A percentile compares a stretch with the other conserved stretches of the same genome.
phyloP scores from a whole-genome alignment of 176 grass and related monocot species.

The Raddia guianensis region DNA sequence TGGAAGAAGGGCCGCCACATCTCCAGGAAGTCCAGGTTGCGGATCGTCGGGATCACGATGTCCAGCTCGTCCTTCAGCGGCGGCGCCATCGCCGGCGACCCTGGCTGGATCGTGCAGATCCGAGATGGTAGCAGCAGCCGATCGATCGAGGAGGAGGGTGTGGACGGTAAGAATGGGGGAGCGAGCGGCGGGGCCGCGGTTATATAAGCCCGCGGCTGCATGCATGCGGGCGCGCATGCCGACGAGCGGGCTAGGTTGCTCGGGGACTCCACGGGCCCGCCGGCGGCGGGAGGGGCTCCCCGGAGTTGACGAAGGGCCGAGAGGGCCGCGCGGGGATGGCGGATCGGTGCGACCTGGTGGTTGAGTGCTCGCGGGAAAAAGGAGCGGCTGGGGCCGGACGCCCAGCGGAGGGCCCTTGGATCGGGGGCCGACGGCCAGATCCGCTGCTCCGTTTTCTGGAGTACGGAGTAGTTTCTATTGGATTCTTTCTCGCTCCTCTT shows the following conservation, averaged over 20 bases:
- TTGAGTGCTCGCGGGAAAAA: conserved; percentile 37
- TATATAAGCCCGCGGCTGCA: conserved; percentile 33
- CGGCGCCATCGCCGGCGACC: conserved; percentile 34
- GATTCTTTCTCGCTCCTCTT: neutral
- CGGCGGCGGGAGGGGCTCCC: neutral
- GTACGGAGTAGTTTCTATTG: too few relatives aligned
- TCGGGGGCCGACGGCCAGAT: neutral
- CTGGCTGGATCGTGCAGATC: conserved; percentile 7
- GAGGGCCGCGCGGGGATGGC: conserved; percentile 28
- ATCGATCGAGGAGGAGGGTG: neutral
- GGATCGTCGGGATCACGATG: conserved; percentile 90
- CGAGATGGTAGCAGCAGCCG: conserved; percentile 1
- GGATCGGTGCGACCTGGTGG: conserved; percentile 33
- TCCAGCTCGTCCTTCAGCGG: conserved; percentile 75
- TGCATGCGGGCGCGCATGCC: neutral
- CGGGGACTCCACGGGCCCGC: conserved; percentile 19
- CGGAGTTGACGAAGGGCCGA: conserved; percentile 13
- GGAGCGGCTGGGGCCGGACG: conserved; percentile 21
- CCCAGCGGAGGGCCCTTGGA: neutral
- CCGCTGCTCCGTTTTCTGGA: neutral
- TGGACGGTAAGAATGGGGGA: conserved; percentile 45
- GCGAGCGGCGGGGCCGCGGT: neutral
- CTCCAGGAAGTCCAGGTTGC: conserved; percentile 83
- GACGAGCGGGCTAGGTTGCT: neutral
- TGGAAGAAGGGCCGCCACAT: conserved; percentile 88